Percentiles rank a stretch among this genome's conserved stretches.
Conservation (phyloP, 345 rosid species). For the Gynandropsis gynandra region DNA sequence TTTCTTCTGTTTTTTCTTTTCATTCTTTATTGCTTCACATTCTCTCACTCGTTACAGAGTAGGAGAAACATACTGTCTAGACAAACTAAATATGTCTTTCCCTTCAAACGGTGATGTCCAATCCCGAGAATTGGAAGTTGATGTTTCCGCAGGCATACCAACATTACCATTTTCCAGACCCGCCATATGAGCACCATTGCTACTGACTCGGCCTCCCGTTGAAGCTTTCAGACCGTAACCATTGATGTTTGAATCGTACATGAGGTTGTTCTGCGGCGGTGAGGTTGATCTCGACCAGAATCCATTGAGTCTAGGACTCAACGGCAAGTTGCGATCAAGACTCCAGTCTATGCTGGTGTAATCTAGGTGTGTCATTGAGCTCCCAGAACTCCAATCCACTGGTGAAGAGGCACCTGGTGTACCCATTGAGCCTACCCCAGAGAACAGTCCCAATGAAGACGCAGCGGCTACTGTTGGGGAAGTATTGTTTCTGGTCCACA, state of each 20-base stretch:
- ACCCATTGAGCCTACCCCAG: slow-evolving; percentile 49
- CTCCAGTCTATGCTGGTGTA: slow-evolving; percentile 79
- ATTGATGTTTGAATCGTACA: slow-evolving; percentile 34
- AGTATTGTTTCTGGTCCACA: slow-evolving; percentile 41
- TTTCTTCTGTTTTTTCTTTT: slow-evolving; percentile 13
- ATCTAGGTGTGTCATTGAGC: slow-evolving; percentile 44
- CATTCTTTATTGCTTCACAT: slow-evolving; percentile 32
- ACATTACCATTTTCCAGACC: slow-evolving; percentile 37
- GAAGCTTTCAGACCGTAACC: slow-evolving; percentile 35
- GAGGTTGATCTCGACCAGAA: slow-evolving; percentile 38
- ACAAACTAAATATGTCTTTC: slow-evolving; percentile 74
- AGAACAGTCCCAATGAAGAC: slow-evolving; percentile 72
- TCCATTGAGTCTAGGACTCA: slow-evolving; percentile 36
- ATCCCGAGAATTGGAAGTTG: slow-evolving; percentile 44
- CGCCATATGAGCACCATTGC: slow-evolving; percentile 29
- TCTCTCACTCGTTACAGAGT: slow-evolving; percentile 47
- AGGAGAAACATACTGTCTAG: slow-evolving; percentile 79
- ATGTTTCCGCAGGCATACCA: slow-evolving; percentile 30
- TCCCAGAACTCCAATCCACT: slow-evolving; percentile 65
- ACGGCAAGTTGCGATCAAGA: slow-evolving; percentile 42
- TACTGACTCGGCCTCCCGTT: slow-evolving; percentile 32
- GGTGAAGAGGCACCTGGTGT: slow-evolving; percentile 58
- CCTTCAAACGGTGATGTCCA: slow-evolving; percentile 95
- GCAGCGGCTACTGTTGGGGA: slow-evolving; percentile 57
- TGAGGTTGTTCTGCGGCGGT: slow-evolving; percentile 24